Percentiles rank a stretch among this genome's conserved stretches.
Conservation (phyloP, 768 basidiomycete species). For the Boletus insuetus region DNA sequence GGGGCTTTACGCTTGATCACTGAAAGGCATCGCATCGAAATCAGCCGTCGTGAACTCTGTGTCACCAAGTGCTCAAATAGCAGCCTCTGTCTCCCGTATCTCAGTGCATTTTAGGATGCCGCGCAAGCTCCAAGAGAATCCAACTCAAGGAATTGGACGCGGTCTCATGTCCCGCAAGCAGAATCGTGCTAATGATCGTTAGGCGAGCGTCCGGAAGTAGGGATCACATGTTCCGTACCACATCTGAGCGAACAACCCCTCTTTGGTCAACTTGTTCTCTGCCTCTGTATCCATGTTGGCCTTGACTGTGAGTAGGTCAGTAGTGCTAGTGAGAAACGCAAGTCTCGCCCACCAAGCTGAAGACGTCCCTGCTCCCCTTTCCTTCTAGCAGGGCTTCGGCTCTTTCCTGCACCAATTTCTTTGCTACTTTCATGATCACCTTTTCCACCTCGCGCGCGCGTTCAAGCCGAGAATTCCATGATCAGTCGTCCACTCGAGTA, state of each 20-base stretch:
- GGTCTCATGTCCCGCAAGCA: conserved; percentile 58
- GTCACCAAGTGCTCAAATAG: conserved; percentile 8
- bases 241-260: conserved; percentile 16
- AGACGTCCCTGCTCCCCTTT: conserved; percentile 16
- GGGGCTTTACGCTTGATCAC: conserved; percentile 31
- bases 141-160: conserved; percentile 58
- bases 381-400: conserved; percentile 10
- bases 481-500: conserved; percentile 36
- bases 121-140: conserved; percentile 62
- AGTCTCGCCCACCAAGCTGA: conserved; percentile 31
- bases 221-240: conserved; percentile 13
- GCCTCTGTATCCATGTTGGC: conserved; percentile 28
- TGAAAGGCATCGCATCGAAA: conserved; percentile 50
- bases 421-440: conserved; percentile 9
- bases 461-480: conserved; percentile 21
- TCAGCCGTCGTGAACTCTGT: conserved; percentile 35
- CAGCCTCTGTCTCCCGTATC: conserved; percentile 10
- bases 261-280: conserved; percentile 23
- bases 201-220: neutral
- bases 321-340: neutral
- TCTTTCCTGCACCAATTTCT: conserved; percentile 19
- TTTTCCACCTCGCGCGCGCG: conserved; percentile 14
- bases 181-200: conserved; percentile 37
- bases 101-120: conserved; percentile 44
- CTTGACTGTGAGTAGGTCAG: conserved; percentile 16